Evolutionary conservation across 805 yeast species (phyloP).

Genomic region (Brettanomyces sp.): DNA sequence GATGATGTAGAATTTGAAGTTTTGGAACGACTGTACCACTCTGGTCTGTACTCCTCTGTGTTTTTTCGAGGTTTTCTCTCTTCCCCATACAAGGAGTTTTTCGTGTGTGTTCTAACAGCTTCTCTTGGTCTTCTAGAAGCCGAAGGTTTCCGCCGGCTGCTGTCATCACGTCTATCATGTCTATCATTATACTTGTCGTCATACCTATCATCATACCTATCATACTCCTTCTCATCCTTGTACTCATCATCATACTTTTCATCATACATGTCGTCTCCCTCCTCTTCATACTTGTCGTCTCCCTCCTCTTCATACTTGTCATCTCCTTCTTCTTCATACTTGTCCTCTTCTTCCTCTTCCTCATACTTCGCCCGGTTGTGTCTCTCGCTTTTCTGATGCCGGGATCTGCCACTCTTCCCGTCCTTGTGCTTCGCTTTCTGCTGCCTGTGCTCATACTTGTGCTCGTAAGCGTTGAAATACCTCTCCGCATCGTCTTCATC

Average conservation of each 20-base stretch:
- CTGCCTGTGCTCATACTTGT: no score
- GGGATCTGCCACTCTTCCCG: neutral
- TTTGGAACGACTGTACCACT: no score
- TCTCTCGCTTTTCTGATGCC: neutral
- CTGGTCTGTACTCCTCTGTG: no score
- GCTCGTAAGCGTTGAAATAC: neutral
- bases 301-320: neutral
- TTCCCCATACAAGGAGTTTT: no score
- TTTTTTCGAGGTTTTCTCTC: no score
- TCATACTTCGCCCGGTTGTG: neutral
- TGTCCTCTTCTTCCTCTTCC: neutral
- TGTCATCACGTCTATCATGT: neutral
- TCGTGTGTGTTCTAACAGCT: no score
- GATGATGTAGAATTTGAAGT: no score
- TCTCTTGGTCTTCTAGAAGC: no score
- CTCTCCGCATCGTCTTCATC: neutral
- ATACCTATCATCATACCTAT: neutral
- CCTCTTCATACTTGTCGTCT: neutral
- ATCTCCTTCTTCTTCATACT: neutral
- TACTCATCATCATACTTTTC: neutral
- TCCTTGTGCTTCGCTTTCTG: neutral
- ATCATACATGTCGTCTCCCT: neutral
- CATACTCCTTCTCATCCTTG: neutral
- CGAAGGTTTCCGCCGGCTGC: neutral
- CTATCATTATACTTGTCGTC: neutral